Conservation (phyloP, 192 early-diverging fungal species). For the Coemansia sp. region DNA sequence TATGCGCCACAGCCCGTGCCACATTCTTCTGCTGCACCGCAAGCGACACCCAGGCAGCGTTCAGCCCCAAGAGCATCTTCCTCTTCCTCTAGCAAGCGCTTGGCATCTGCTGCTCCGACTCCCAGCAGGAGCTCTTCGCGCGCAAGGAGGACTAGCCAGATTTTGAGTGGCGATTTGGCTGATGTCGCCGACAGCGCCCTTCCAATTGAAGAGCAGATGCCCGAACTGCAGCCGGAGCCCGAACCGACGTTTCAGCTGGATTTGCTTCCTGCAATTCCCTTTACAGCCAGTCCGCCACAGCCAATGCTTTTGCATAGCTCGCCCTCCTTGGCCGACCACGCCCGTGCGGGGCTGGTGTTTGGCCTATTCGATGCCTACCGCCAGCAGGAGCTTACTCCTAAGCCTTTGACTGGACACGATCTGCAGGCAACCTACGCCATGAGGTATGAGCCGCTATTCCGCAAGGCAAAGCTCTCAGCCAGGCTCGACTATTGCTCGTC, state of each 20-base stretch:
- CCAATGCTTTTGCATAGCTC: neutral
- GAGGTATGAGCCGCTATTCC: conserved; percentile 34
- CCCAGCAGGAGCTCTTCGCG: neutral
- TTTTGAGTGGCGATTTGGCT: neutral
- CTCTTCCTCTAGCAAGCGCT: neutral
- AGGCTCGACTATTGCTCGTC: conserved; percentile 46
- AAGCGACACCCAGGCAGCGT: neutral
- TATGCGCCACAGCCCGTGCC: neutral
- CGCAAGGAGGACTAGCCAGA: neutral
- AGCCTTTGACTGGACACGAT: neutral
- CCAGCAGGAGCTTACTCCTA: conserved; percentile 20
- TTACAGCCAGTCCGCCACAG: neutral
- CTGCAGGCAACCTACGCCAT: conserved; percentile 11
- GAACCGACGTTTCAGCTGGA: conserved; percentile 21
- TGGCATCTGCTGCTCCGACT: neutral
- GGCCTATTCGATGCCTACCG: conserved; percentile 29
- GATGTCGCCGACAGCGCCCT: neutral
- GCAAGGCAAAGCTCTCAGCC: conserved; percentile 39
- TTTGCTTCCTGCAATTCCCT: conserved; percentile 24
- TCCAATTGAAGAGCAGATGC: conserved; percentile 3
- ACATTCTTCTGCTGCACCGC: neutral
- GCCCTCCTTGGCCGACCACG: conserved; percentile 24
- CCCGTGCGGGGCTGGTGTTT: conserved; percentile 41
- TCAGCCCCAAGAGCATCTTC: neutral
- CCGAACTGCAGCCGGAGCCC: neutral